Base-by-base conservation (phyloP, 441 rosid genomes). In the Bocquillonia castaneifolia region DNA sequence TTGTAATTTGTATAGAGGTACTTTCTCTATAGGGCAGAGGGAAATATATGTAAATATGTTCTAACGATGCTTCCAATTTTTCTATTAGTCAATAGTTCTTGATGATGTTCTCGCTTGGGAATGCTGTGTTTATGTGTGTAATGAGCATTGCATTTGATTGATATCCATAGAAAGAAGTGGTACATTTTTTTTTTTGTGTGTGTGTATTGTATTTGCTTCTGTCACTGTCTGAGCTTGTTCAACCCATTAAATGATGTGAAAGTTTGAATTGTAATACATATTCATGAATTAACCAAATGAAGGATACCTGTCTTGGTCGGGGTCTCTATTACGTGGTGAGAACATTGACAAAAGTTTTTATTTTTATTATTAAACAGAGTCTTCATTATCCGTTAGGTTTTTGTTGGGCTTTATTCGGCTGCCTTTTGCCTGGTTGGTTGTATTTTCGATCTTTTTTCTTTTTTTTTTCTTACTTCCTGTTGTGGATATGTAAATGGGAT, bases 21-120 rank as follows among this genome's bases (percentile, higher is more conserved):
- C 47, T 10, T 71, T 72, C 51, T 54, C 40, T 66, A 39, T 67
- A 68, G 75, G 74, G 66, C 34, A 26, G 62, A 62, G 61, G 61
- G 44, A 72, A 64, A 64, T 66, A 48, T 65, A 53, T 78, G 81
- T 76, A 78, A 64, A 77, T 82, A 74, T 72, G 58, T 31, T 59
- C 40, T 31, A 57, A 71, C 61, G 44, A 42, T 68, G 64, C 59
- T 75, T 72, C 37, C 72, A 61, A 26, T 66, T 69, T 60, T 34
- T 60, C 36, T 54, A 5, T 45, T 18, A 32, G 51, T 76, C 57
- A 54, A 68, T 59, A 61, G 72, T n/a, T 60, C 26, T 45, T 62
- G 42, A 34, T 59, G 66, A 42, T 26, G 47, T 42, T 29, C 10
- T 22, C n/a, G 42, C 23, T 56, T 7, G 22, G 55, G 2, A 36